Base-by-base conservation (phyloP, 441 rosid genomes). In the Brassica hybrid region DNA sequence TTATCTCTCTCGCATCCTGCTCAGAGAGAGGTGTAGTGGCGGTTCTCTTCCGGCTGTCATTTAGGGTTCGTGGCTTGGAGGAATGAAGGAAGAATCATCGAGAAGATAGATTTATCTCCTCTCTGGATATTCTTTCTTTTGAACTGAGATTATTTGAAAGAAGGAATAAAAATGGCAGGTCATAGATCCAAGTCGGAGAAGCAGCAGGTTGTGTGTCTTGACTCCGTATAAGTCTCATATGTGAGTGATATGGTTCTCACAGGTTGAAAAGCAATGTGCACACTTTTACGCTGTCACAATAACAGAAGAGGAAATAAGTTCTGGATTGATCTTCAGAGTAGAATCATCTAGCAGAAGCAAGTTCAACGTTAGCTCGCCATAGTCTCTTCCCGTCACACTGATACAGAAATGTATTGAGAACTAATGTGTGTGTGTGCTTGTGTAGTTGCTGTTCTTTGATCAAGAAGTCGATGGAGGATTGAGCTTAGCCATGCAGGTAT, bases 201-300 rank as follows among this genome's bases (percentile, higher is more conserved):
- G 75, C 83, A 76, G 69, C 94, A 93, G 82, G 95, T 92, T 27
- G 91, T 95, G 90, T n/a, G 85, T 93, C 79, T 80, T 89, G 17
- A 85, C n/a, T n/a, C n/a, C n/a, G n/a, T n/a, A n/a, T n/a, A n/a
- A n/a, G n/a, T n/a, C n/a, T n/a, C n/a, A n/a, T n/a, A n/a, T n/a
- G n/a, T n/a, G n/a, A n/a, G n/a, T n/a, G n/a, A n/a, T 54, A 50
- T 59, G 66, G 9, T 60, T 66, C 2, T 79, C 69, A 83, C 90
- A 95, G 99, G 98, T 95, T 83, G 99, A 95, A 70, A 95, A 87
- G 87, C 99, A 95, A 84, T 84, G 98, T 84, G 98, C 98, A 80
- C 98, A 93, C 87, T 95, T 93, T 82, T 95, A 90, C 85, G 91
- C 97, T 77, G 88, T 95, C 83, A 80, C 82, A 65, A 84, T 95